Conservation (phyloP, 352 stramenopile species). For the Globisporangium yorkense region DNA sequence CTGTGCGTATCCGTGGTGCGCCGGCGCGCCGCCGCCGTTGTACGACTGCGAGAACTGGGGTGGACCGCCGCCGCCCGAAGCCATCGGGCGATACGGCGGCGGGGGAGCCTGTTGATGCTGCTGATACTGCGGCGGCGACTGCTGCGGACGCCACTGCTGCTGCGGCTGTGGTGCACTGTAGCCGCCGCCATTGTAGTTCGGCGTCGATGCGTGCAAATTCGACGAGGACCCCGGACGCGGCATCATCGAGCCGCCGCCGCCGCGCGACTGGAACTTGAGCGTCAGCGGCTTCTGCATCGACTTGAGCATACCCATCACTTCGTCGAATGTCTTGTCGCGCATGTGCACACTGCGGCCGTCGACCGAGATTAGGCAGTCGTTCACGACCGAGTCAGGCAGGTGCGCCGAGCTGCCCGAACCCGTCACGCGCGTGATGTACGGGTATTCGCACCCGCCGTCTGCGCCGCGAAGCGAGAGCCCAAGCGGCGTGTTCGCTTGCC, state of each 20-base stretch:
- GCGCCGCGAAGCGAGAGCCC: constrained; percentile 71
- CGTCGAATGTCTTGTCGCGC: constrained; percentile 80
- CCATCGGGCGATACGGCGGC: constrained; percentile 3
- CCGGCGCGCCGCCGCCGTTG: constrained; percentile 14
- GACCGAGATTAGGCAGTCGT: constrained; percentile 73
- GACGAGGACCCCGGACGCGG: constrained; percentile 14
- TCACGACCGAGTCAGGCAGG: constrained; percentile 65
- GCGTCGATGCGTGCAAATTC: constrained; percentile 14
- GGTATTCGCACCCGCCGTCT: constrained; percentile 70
- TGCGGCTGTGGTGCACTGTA: constrained; percentile 25
- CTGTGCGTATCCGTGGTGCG: not conserved
- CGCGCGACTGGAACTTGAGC: constrained; percentile 72
- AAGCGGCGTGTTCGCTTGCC: constrained; percentile 69
- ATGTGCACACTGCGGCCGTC: constrained; percentile 75
- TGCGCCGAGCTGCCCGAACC: constrained; percentile 77
- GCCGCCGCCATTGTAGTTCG: constrained; percentile 19
- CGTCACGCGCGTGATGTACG: constrained; percentile 84
- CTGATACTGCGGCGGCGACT: constrained; percentile 20
- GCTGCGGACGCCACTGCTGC: constrained; percentile 67
- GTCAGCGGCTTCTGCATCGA: constrained; percentile 83
- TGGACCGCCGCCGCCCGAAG: not conserved
- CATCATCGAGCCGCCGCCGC: not conserved
- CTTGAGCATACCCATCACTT: constrained; percentile 86
- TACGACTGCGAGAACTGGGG: constrained; percentile 30
- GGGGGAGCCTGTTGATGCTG: constrained; percentile 4